These are phyloP conservation scores for Alectoria sarmentosa DNA, from an alignment of 495 filamentous ascomycete species.

Conservation along the genomic window DNA sequence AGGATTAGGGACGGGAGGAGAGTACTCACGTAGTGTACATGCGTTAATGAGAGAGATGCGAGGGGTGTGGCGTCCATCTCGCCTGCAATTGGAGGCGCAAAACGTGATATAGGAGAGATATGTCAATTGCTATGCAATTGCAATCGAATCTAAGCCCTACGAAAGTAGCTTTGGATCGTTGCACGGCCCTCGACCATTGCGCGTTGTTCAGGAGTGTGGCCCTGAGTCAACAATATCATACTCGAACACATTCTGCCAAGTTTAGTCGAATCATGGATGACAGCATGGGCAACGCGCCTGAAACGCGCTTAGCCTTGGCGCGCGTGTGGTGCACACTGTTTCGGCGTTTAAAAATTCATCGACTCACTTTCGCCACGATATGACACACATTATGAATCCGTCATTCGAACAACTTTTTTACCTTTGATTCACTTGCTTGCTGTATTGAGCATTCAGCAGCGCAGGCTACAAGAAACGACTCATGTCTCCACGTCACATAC, in stretches of 20 bases:
- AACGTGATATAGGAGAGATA: neutral
- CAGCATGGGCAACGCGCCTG: neutral
- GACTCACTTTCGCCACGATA: neutral
- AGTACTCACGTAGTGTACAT: neutral
- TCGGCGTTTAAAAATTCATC: neutral
- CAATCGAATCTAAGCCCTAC: too few species aligned
- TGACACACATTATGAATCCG: neutral
- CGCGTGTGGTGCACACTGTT: neutral
- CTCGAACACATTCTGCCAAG: too few species aligned
- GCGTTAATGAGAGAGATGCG: conserved; percentile 34
- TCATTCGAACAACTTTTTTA: neutral
- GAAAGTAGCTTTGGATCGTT: neutral
- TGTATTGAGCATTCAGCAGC: neutral
- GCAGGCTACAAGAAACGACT: neutral
- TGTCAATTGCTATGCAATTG: neutral
- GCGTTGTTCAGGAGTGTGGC: neutral
- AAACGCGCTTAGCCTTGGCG: neutral
- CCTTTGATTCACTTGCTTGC: neutral
- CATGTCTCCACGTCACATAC: conserved; percentile 13
- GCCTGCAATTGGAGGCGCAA: neutral
- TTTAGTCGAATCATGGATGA: too few species aligned
- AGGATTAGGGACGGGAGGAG: conserved; percentile 65
- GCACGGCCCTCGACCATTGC: neutral
- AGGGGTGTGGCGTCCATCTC: conserved; percentile 64
- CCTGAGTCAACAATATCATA: neutral